Base-by-base conservation (phyloP, 2,329 filamentous ascomycete genomes). In the Lecanicillium sp. region DNA sequence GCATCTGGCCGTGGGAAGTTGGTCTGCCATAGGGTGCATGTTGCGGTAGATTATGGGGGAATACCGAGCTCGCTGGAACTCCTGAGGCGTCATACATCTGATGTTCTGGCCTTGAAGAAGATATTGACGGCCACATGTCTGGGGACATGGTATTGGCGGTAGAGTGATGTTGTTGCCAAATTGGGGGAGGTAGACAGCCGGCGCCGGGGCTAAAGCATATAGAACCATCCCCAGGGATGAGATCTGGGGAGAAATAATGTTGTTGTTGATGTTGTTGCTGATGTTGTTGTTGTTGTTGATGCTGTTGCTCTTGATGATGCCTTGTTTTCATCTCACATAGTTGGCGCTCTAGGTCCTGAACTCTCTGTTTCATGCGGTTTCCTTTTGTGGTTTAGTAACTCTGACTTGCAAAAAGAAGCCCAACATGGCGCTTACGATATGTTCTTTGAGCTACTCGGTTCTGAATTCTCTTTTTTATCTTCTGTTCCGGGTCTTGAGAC, bases 401-500 rank as follows among this genome's bases (percentile, higher is more conserved):
- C 28, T 34, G 15, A 28, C 16, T 29, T 13, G 17, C 22, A 20
- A 18, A 22, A 5, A 22, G 4, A 16, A n/a, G 11, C 20, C 13
- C 27, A 37, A 32, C 14, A 18, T 16, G 9, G 6, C 22, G 18
- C 53, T 47, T 45, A 59, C 56, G 54, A 32, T 59, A 59, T 22
- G 53, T 52, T 31, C 54, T 45, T 34, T 57, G 54, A 2, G 54
- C 54, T 8, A 57, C 52, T 11, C 54, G 41, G 35, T 57, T 57
- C 39, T 57, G 54, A 5, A 57, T 55, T 27, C 52, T 49, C 46
- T 57, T 57, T 48, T 57, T 57, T n/a, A 50, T 54, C 20, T 56
- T 57, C 18, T 43, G 41, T 17, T 43, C 41, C 20, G 41, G 31
- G 28, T 43, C 41, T 4, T 35, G 31, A 5, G 36, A 31, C 16